Base-by-base conservation (phyloP, 1,284 basidiomycete species). In the Leccinum subatratum region DNA sequence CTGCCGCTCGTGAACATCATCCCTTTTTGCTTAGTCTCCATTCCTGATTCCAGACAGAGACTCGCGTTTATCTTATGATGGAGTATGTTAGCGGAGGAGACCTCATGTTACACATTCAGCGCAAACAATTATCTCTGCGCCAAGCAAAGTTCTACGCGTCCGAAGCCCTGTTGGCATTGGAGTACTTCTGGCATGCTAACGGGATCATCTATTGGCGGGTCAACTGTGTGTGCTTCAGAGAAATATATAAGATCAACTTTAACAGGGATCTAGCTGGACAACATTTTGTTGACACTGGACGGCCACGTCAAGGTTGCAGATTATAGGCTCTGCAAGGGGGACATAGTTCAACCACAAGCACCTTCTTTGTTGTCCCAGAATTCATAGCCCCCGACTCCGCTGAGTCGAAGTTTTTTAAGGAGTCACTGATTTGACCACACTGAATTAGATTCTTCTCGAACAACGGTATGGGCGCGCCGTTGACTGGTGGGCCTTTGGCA, bases 361-460 rank as follows among this genome's bases (percentile, higher is more conserved):
- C 97, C 1, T 99, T 99, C 81, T 99, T 97, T 81, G 97, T n/a
- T n/a, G n/a, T n/a, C n/a, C 97, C 97, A 1, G 97, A 99, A 78
- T 99, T 99, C 78, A 99, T 99, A 97, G 97, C 97, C 45, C 97
- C 97, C 6, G 97, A n/a, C n/a, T n/a, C n/a, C n/a, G n/a, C n/a
- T n/a, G n/a, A n/a, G n/a, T n/a, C n/a, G n/a, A n/a, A n/a, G n/a
- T n/a, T n/a, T 18, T 22, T 39, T 18, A 25, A 54, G 42, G 18
- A 32, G n/a, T 2, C 56, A 56, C 42, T 8, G 22, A 64, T 28
- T 32, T 69, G 37, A 67, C 11, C 42, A 57, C 62, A 57, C 67
- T 45, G 61, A 28, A 37, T 16, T n/a, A 97, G 93, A 99, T 99
- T 76, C 84, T 99, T 65, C 85, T 99, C 34, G 97, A 99, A 80